Evolutionary conservation across 2,329 filamentous ascomycete species (phyloP).

Genomic region (Xylariaceae sp.): DNA sequence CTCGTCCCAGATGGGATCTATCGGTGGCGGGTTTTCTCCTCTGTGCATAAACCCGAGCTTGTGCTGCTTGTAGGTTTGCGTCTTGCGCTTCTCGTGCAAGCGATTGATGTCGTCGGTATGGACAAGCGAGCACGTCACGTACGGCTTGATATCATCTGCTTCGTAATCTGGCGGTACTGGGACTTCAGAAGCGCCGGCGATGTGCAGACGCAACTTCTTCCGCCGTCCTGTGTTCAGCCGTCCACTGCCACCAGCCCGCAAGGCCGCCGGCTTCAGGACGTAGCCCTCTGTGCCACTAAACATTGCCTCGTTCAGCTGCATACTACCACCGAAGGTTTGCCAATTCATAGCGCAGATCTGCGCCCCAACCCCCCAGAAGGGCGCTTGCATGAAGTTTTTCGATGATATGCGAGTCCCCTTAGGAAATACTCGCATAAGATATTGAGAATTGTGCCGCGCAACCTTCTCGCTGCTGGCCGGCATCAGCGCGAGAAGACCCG

Average conservation of each 20-base stretch:
- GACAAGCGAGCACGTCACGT: constrained; percentile 68
- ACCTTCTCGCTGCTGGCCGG: constrained; percentile 55
- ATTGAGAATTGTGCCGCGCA: constrained; percentile 64
- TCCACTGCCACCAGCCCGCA: constrained; percentile 62
- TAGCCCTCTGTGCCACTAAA: constrained; percentile 70
- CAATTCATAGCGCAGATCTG: constrained; percentile 75
- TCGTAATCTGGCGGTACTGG: constrained; percentile 59
- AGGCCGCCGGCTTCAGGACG: constrained; percentile 66
- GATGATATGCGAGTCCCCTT: constrained; percentile 73
- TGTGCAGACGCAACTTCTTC: constrained; percentile 60
- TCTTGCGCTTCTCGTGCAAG: constrained; percentile 66
- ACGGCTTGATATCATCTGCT: constrained; percentile 63
- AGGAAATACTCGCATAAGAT: constrained; percentile 74
- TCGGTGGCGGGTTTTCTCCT: constrained; percentile 62
- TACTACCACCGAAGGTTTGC: constrained; percentile 69
- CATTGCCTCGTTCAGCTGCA: constrained; percentile 72
- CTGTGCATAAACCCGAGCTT: constrained; percentile 62
- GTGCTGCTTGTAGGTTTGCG: constrained; percentile 64
- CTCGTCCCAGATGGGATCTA: constrained; percentile 71
- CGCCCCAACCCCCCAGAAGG: constrained; percentile 70
- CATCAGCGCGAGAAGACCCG: constrained; percentile 59
- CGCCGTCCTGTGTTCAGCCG: constrained; percentile 51
- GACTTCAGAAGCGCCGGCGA: constrained; percentile 67
- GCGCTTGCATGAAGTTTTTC: constrained; percentile 65
- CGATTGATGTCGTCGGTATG: constrained; percentile 59